These are phyloP conservation scores for Phialophora macrospora DNA, from an alignment of 2,329 filamentous ascomycete species.

Conservation along the genomic window DNA sequence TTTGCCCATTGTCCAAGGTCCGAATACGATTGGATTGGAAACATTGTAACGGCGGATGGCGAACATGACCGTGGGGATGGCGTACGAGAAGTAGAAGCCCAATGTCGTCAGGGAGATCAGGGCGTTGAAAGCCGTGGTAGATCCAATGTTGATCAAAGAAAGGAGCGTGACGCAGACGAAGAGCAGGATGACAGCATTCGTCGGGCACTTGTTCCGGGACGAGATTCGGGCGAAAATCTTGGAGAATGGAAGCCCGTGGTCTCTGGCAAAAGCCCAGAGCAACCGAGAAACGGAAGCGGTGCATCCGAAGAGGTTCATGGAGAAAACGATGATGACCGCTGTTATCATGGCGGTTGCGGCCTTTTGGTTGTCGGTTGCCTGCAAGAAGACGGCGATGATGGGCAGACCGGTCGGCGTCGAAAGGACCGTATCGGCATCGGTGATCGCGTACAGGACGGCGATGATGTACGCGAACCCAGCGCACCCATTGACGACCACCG, in stretches of 20 bases:
- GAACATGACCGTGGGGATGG: constrained; percentile 32
- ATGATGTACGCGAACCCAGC: constrained; percentile 55
- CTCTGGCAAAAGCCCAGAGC: constrained; percentile 53
- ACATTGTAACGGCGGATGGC: constrained; percentile 21
- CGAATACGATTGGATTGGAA: constrained; percentile 37
- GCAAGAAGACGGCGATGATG: constrained; percentile 57
- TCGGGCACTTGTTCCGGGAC: constrained; percentile 24
- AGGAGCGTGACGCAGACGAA: constrained; percentile 33
- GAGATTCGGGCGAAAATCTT: constrained; percentile 29
- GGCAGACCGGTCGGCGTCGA: constrained; percentile 53
- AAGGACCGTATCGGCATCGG: constrained; percentile 48
- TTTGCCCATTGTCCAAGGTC: constrained; percentile 42
- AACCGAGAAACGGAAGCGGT: constrained; percentile 45
- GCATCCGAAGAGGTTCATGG: constrained; percentile 34
- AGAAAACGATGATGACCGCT: constrained; percentile 43
- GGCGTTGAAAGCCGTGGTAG: constrained; percentile 40
- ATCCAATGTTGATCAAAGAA: constrained; percentile 39
- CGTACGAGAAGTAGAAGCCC: constrained; percentile 37
- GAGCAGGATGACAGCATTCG: constrained; percentile 39
- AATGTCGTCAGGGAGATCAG: constrained; percentile 34
- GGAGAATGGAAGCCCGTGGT: constrained; percentile 48
- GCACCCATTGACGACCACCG: constrained; percentile 55
- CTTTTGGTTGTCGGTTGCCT: constrained; percentile 51
- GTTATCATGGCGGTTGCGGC: constrained; percentile 54
- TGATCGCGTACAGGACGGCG: constrained; percentile 53